These are phyloP conservation scores for Lipomyces mesembrius DNA, from an alignment of 805 yeast species.

Conservation along the genomic window DNA sequence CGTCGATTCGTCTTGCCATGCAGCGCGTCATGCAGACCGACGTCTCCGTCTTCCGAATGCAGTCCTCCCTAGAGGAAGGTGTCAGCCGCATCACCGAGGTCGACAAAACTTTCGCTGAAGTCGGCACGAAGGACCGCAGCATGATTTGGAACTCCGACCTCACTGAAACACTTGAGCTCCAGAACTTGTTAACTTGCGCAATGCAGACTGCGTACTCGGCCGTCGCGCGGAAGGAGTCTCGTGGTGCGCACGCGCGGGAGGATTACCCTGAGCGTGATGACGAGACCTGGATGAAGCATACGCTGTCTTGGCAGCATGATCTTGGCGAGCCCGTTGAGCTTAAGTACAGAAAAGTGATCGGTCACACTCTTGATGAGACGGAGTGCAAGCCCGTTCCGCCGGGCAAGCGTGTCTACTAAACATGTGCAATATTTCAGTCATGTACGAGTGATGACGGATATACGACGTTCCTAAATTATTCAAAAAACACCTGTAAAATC, in stretches of 20 bases:
- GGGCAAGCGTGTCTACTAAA: constrained; percentile 90
- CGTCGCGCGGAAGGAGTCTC: constrained; percentile 92
- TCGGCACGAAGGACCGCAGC: constrained; percentile 90
- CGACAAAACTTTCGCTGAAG: constrained; percentile 72
- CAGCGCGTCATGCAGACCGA: constrained; percentile 96
- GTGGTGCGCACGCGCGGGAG: constrained; percentile 99
- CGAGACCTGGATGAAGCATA: constrained; percentile 96
- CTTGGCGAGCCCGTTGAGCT: constrained; percentile 73
- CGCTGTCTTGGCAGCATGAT: constrained; percentile 84
- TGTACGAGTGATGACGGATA: not conserved
- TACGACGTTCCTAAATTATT: not conserved
- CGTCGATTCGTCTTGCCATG: constrained; percentile 88
- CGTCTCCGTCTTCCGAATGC: constrained; percentile 95
- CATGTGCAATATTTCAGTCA: not conserved
- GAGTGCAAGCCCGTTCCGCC: constrained; percentile 98
- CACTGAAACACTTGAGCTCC: constrained; percentile 94
- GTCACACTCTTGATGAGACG: constrained; percentile 80
- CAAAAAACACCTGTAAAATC: not conserved
- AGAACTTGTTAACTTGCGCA: constrained; percentile 95
- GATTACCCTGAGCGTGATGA: constrained; percentile 97
- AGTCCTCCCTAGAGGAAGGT: constrained; percentile 89
- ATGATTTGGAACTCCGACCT: constrained; percentile 99
- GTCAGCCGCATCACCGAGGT: constrained; percentile 75
- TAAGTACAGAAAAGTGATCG: constrained; percentile 84
- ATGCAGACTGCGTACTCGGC: constrained; percentile 94